Evolutionary conservation across 257 asterid species (phyloP).

Genomic region (Cruciata laevipes): DNA sequence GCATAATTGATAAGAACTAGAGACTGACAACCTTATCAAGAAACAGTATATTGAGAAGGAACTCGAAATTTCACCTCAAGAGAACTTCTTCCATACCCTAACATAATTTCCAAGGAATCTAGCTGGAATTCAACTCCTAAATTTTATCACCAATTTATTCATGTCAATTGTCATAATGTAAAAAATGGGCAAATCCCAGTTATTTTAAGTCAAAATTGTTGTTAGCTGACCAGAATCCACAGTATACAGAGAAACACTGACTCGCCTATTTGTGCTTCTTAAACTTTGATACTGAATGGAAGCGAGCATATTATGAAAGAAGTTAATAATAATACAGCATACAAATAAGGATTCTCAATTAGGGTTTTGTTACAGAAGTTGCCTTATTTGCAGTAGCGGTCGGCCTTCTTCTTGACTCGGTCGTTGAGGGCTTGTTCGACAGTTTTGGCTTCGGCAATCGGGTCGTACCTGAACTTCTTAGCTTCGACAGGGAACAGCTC

Average conservation of each 20-base stretch:
- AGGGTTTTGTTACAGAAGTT: slow-evolving; percentile 12
- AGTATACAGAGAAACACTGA: not conserved
- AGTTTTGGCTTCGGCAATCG: slow-evolving; percentile 51
- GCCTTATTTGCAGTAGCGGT: slow-evolving; percentile 80
- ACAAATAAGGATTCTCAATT: not conserved
- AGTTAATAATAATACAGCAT: not conserved
- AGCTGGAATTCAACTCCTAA: too few relatives aligned
- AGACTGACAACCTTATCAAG: not conserved
- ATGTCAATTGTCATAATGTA: not conserved
- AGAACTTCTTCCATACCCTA: too few relatives aligned
- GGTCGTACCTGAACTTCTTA: slow-evolving; percentile 76
- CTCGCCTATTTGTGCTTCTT: not conserved
- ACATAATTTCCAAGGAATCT: too few relatives aligned
- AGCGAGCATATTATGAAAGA: too few relatives aligned
- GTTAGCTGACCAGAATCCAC: not conserved
- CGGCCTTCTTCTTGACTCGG: slow-evolving; percentile 94
- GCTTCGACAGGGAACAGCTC: slow-evolving; percentile 85
- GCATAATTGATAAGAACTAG: not conserved
- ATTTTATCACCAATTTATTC: too few relatives aligned
- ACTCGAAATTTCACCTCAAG: not conserved
- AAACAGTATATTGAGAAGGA: too few relatives aligned
- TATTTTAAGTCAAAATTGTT: too few relatives aligned
- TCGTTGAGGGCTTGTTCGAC: slow-evolving; percentile 93
- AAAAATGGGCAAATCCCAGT: too few relatives aligned
- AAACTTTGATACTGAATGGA: too few relatives aligned